phyloP scores from a whole-genome alignment of 2,329 filamentous ascomycete genomes.

The Ophiosphaerella narmari region DNA sequence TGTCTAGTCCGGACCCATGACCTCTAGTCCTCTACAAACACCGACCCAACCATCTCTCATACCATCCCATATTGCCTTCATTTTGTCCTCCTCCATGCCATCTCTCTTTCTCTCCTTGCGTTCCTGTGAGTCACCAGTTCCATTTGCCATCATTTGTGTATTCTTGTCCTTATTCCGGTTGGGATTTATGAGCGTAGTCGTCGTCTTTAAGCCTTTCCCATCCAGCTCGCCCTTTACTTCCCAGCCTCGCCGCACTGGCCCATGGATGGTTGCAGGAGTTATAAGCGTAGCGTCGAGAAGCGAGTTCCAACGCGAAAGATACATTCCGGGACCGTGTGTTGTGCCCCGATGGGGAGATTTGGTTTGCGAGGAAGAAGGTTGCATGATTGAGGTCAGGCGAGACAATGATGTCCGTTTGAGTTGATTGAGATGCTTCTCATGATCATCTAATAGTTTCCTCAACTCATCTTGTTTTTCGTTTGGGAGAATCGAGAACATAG shows the following conservation, averaged over 20 bases:
- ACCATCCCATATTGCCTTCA: slow-evolving; percentile 34
- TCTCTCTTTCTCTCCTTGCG: slow-evolving; percentile 38
- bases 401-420: slow-evolving; percentile 59
- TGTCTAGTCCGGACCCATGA: slow-evolving; percentile 35
- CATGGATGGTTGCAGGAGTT: slow-evolving; percentile 61
- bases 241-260: slow-evolving; percentile 56
- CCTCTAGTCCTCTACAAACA: slow-evolving; percentile 37
- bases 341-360: slow-evolving; percentile 29
- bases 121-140: slow-evolving; percentile 32
- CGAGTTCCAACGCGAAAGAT: slow-evolving; percentile 72
- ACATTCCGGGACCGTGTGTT: slow-evolving; percentile 70
- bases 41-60: slow-evolving; percentile 41
- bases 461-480: slow-evolving; percentile 53
- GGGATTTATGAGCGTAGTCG: slow-evolving; percentile 11
- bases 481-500: slow-evolving; percentile 55
- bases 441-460: slow-evolving; percentile 60
- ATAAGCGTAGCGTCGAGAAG: slow-evolving; percentile 72
- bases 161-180: slow-evolving; percentile 16
- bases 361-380: slow-evolving; percentile 6
- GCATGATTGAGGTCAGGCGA: slow-evolving; percentile 63
- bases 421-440: slow-evolving; percentile 63
- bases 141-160: slow-evolving; percentile 25
- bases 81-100: slow-evolving; percentile 36
- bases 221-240: slow-evolving; percentile 45
- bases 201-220: slow-evolving; percentile 38